A percentile compares a stretch with the other conserved stretches of the same genome.
phyloP scores from a whole-genome alignment of 2,329 filamentous ascomycete species.

The Ophiostoma australiae region DNA sequence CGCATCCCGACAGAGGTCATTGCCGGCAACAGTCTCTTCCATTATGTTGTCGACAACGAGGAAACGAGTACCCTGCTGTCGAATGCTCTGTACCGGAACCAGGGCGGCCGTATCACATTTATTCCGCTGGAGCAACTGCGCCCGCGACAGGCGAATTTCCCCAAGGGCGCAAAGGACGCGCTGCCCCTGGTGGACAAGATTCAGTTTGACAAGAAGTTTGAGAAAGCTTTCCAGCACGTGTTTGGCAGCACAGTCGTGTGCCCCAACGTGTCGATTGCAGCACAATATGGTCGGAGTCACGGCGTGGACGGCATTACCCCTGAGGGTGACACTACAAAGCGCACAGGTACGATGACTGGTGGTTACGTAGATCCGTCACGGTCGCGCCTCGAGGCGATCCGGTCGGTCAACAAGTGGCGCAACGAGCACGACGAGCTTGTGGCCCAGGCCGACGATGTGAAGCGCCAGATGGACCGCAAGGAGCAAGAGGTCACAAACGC shows the following conservation, averaged over 20 bases:
- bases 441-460: slow-evolving; percentile 60
- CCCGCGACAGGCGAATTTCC: slow-evolving; percentile 66
- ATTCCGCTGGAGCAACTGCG: slow-evolving; percentile 84
- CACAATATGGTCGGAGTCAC: slow-evolving; percentile 88
- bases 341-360: slow-evolving; percentile 90
- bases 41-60: slow-evolving; percentile 92
- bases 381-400: slow-evolving; percentile 82
- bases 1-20: slow-evolving; percentile 87
- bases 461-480: slow-evolving; percentile 65
- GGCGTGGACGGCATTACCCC: slow-evolving; percentile 89
- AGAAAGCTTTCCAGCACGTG: slow-evolving; percentile 86
- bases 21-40: slow-evolving; percentile 86
- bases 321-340: slow-evolving; percentile 91
- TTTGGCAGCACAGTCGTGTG: slow-evolving; percentile 96
- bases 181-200: slow-evolving; percentile 83
- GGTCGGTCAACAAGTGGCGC: slow-evolving; percentile 67
- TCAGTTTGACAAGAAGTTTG: slow-evolving; percentile 68
- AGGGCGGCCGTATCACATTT: slow-evolving; percentile 84
- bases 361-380: slow-evolving; percentile 84
- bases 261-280: slow-evolving; percentile 78
- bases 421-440: slow-evolving; percentile 66
- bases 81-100: slow-evolving; percentile 71
- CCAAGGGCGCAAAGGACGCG: slow-evolving; percentile 72
- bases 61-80: slow-evolving; percentile 78
- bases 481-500: slow-evolving; percentile 86